Percentiles rank a stretch among this genome's conserved stretches.
Evolutionary conservation across 371 early-diverging fungal species (phyloP).

Genomic region (Syncephalis fuscata): DNA sequence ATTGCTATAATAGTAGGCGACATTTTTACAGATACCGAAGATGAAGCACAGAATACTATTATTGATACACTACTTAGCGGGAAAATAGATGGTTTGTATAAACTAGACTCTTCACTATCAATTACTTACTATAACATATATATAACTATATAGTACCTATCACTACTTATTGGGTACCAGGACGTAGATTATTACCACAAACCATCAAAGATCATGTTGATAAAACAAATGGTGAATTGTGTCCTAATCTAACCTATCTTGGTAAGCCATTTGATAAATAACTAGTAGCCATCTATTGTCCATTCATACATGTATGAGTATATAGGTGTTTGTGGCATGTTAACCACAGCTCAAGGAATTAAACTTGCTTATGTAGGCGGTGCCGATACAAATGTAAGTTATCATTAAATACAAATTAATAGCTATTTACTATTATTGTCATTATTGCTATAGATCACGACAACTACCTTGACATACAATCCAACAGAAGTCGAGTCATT

Average conservation of each 20-base stretch:
- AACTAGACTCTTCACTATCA: background rate
- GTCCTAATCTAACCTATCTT: constrained; percentile 51
- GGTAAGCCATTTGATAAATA: constrained; percentile 20
- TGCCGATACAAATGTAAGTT: constrained; percentile 12
- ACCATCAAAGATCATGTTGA: constrained; percentile 28
- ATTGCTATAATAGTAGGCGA: constrained; percentile 62
- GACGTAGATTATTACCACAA: constrained; percentile 36
- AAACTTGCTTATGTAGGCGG: constrained; percentile 62
- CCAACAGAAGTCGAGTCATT: constrained; percentile 14
- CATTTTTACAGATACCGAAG: constrained; percentile 38
- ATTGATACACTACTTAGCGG: constrained; percentile 30
- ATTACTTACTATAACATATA: background rate
- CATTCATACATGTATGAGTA: background rate
- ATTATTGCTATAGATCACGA: constrained; percentile 3
- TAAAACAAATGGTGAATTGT: constrained; percentile 50
- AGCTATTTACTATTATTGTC: constrained; percentile 5
- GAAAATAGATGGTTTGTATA: constrained; percentile 27
- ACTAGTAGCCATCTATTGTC: background rate
- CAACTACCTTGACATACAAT: constrained; percentile 6
- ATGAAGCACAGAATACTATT: constrained; percentile 15
- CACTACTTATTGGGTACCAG: constrained; percentile 58
- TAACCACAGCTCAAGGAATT: constrained; percentile 52
- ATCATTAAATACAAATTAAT: constrained; percentile 11
- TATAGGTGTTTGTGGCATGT: constrained; percentile 29
- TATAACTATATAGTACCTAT: constrained; percentile 37